Percentiles rank a stretch among this genome's conserved stretches.
Conservation (phyloP, 768 basidiomycete species). For the Auricularia sp. region DNA sequence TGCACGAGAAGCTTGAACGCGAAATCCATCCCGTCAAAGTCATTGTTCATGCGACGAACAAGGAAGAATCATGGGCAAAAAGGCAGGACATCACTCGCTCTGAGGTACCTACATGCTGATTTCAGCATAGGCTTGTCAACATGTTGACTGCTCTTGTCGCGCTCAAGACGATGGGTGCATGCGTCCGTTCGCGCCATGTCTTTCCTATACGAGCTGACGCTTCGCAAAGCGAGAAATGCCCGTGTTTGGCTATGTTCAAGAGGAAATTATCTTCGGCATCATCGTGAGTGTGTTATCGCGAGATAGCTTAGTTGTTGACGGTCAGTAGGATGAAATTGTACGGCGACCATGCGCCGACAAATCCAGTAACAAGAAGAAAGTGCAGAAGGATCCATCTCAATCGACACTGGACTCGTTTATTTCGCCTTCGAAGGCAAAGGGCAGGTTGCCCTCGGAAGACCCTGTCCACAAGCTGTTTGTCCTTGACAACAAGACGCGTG, state of each 20-base stretch:
- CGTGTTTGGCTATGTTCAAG: slow-evolving; percentile 66
- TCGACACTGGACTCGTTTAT: slow-evolving; percentile 18
- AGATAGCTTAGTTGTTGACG: slow-evolving; percentile 20
- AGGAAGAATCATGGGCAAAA: slow-evolving; percentile 70
- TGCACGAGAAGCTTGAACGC: slow-evolving; percentile 69
- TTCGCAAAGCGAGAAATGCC: slow-evolving; percentile 64
- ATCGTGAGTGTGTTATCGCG: slow-evolving; percentile 32
- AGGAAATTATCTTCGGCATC: slow-evolving; percentile 56
- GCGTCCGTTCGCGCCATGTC: slow-evolving; percentile 28
- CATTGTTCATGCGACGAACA: slow-evolving; percentile 35
- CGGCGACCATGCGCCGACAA: slow-evolving; percentile 12
- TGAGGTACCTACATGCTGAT: neutral
- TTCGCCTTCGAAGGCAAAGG: neutral
- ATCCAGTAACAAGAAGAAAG: slow-evolving; percentile 1
- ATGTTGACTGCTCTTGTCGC: slow-evolving; percentile 57
- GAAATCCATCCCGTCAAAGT: slow-evolving; percentile 55
- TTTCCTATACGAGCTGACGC: neutral
- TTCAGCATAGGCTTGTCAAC: slow-evolving; percentile 48
- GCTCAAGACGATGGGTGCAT: slow-evolving; percentile 36
- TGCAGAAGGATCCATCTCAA: slow-evolving; percentile 19
- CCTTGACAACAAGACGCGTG: slow-evolving; percentile 63
- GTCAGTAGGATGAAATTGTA: slow-evolving; percentile 42
- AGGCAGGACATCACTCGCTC: slow-evolving; percentile 34
- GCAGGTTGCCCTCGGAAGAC: neutral
- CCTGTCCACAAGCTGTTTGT: slow-evolving; percentile 6